Base-by-base conservation (phyloP, 352 stramenopile genomes). In the Pythium scleroteichum region DNA sequence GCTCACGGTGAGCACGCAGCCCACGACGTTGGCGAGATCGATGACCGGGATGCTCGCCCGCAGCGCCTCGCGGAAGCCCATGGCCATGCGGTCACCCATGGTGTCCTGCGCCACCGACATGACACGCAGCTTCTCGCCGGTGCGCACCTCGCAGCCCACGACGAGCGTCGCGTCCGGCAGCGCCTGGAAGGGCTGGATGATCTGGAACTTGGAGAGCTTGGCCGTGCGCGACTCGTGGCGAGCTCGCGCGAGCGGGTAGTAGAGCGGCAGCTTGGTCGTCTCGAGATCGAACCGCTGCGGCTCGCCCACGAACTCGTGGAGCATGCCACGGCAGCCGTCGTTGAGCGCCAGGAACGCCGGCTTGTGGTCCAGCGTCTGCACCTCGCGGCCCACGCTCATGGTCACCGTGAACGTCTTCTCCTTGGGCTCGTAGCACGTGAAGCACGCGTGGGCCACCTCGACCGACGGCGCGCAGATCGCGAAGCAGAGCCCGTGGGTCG, bases 401-500 rank as follows among this genome's bases (percentile, higher is more conserved):
- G 80, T 89, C 24, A 91, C 84, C 8, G 76, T 66, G 39, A 93
- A 91, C 0, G 58, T 69, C 50, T 79, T 87, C 22, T 88, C 79
- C 23, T 82, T 90, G 38, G 79, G 75, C 41, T 91, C 81, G 67
- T 93, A 95, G 63, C 85, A 92, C 46, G 80, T 92, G 67, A 95
- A 95, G 51, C 87, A 78, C 29, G 82, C 80, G 42, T 91, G 76
- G 2, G 80, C 69, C 26, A 95, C 80, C 55, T 92, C 82, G 7
- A 95, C 83, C 56, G 82, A 92, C 6, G 85, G 85, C 39, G 74
- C 79, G 62, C 85, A 95, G 53, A 95, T 76, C 0, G 84, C 85
- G 58, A 93, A 88, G 58, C 82, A 85, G 24, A 80, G 70, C 9
- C 85, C 84, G 41, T 88, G 75, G 12, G 76, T 82, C 22, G 82